Conservation (phyloP, 805 yeast species). For the Teunomyces aglyptinius region DNA sequence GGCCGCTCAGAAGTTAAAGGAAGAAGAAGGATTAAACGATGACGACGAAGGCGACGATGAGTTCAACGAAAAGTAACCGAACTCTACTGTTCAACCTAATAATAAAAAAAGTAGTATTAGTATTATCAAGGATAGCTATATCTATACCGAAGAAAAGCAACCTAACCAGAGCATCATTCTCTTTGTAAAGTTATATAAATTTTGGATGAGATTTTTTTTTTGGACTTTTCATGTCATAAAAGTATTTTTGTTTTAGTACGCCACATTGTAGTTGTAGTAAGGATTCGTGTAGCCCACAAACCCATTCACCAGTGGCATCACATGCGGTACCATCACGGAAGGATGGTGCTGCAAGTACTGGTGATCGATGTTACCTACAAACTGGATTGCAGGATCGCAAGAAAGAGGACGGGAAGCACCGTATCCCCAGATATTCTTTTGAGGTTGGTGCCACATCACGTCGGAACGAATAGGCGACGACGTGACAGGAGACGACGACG, state of each 20-base stretch:
- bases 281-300: slow-evolving; percentile 39
- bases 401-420: slow-evolving; percentile 13
- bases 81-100: not conserved
- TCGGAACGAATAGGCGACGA: slow-evolving; percentile 21
- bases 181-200: not conserved
- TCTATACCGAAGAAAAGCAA: slow-evolving; percentile 1
- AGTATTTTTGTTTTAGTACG: slow-evolving; percentile 8
- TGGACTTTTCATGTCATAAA: not conserved
- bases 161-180: not conserved
- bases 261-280: slow-evolving; percentile 34
- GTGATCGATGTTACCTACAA: slow-evolving; percentile 14
- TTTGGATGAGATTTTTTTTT: not conserved
- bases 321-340: slow-evolving; percentile 6
- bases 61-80: slow-evolving; percentile 6
- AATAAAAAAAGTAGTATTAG: not conserved
- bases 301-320: slow-evolving; percentile 8
- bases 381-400: slow-evolving; percentile 20
- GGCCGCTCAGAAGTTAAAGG: slow-evolving; percentile 69
- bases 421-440: slow-evolving; percentile 24
- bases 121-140: not conserved
- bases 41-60: slow-evolving; percentile 30
- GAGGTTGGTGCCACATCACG: slow-evolving; percentile 4
- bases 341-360: slow-evolving; percentile 6
- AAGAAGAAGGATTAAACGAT: slow-evolving; percentile 40
- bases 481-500: slow-evolving; percentile 20